A percentile compares a stretch with the other conserved stretches of the same genome.
These are phyloP conservation scores for Truncatella angustata DNA, from an alignment of 2,329 filamentous ascomycete genomes.

Conservation along the genomic window DNA sequence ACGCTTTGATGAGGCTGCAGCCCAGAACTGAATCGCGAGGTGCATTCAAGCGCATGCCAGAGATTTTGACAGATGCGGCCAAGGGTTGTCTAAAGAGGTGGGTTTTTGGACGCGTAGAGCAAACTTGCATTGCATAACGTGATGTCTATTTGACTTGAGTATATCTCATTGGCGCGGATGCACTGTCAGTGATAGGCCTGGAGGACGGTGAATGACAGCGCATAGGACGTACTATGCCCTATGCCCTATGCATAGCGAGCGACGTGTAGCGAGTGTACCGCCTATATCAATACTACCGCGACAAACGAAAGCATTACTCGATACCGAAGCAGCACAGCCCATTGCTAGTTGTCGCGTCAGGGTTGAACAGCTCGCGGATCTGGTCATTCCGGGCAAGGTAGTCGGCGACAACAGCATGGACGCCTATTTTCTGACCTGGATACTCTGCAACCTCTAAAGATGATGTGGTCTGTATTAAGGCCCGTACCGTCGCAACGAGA, in stretches of 20 bases:
- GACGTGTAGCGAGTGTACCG: neutral
- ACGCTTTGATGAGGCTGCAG: neutral
- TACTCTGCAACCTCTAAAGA: neutral
- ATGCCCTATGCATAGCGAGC: neutral
- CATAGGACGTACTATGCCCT: neutral
- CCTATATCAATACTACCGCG: neutral
- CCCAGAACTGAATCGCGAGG: neutral
- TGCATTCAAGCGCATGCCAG: neutral
- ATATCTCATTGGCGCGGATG: neutral
- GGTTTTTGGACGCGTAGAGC: neutral
- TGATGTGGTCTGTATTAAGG: no score
- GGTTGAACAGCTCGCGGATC: neutral
- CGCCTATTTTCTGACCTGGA: neutral
- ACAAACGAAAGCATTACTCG: neutral
- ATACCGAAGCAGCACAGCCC: neutral
- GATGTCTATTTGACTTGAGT: no score
- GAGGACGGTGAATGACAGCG: neutral
- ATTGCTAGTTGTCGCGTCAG: neutral
- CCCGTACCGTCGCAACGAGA: no score
- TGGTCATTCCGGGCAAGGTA: neutral
- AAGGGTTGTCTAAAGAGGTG: neutral
- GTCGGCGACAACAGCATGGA: neutral
- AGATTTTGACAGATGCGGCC: neutral
- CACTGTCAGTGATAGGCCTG: neutral
- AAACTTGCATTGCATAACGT: no score